Conservation (phyloP, 352 stramenopile species). For the Albugo candida region DNA sequence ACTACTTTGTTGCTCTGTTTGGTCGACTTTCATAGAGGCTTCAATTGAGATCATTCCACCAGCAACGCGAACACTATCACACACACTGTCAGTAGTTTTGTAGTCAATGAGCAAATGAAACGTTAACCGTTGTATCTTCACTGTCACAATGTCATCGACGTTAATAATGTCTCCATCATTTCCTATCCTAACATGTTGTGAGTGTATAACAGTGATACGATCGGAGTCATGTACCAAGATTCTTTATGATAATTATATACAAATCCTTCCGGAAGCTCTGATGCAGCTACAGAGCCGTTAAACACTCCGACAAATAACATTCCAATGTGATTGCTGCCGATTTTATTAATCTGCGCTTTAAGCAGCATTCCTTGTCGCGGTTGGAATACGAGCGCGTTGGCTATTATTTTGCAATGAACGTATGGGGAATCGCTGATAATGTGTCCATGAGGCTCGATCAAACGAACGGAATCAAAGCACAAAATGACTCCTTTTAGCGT, state of each 20-base stretch:
- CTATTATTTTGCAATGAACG: slow-evolving; percentile 60
- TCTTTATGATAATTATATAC: slow-evolving; percentile 68
- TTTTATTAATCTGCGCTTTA: slow-evolving; percentile 55
- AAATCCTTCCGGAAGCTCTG: slow-evolving; percentile 49
- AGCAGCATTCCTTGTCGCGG: slow-evolving; percentile 43
- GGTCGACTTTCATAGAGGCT: slow-evolving; percentile 31
- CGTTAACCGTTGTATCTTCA: slow-evolving; percentile 34
- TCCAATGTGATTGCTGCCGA: slow-evolving; percentile 70
- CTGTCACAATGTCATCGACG: slow-evolving; percentile 37
- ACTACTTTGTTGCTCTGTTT: slow-evolving; percentile 2
- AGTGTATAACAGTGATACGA: background rate
- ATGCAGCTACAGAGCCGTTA: slow-evolving; percentile 58
- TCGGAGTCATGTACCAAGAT: slow-evolving; percentile 25
- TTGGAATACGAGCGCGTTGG: slow-evolving; percentile 53
- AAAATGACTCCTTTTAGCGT: slow-evolving; percentile 46
- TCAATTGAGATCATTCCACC: slow-evolving; percentile 68
- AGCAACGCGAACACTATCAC: slow-evolving; percentile 34
- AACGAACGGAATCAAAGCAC: slow-evolving; percentile 42
- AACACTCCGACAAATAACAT: slow-evolving; percentile 70
- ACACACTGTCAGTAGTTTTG: background rate
- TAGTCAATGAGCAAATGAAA: background rate
- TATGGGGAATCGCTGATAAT: slow-evolving; percentile 77
- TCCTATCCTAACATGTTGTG: slow-evolving; percentile 16
- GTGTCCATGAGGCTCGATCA: slow-evolving; percentile 26
- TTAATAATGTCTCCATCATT: slow-evolving; percentile 33